These are phyloP conservation scores for Carex littledalei DNA, from an alignment of 176 grass and related monocot genomes.

Conservation along the genomic window DNA sequence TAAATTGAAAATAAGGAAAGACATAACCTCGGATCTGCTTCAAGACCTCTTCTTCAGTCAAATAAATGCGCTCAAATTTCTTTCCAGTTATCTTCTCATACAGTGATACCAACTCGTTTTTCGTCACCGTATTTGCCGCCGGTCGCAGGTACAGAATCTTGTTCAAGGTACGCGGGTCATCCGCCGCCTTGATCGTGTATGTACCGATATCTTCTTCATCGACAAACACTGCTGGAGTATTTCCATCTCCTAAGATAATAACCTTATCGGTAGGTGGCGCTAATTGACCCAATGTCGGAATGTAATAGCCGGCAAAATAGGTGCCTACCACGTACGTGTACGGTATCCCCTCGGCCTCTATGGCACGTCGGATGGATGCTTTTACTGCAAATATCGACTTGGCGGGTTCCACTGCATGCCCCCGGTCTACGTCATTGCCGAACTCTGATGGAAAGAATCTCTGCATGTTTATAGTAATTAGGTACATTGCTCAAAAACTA, in stretches of 20 bases:
- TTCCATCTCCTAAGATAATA: slow-evolving; percentile 41
- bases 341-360: slow-evolving; percentile 43
- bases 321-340: slow-evolving; percentile 26
- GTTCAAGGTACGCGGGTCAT: slow-evolving; percentile 37
- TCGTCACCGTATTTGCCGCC: slow-evolving; percentile 37
- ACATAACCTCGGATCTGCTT: slow-evolving; percentile 36
- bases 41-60: slow-evolving; percentile 37
- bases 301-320: slow-evolving; percentile 38
- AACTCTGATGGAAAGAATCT: slow-evolving; percentile 65
- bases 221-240: slow-evolving; percentile 26
- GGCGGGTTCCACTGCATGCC: slow-evolving; percentile 34
- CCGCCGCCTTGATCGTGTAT: slow-evolving; percentile 43
- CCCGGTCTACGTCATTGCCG: slow-evolving; percentile 39
- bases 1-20: too few relatives aligned
- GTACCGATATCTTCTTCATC: slow-evolving; percentile 43
- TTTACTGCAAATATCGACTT: slow-evolving; percentile 31
- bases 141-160: slow-evolving; percentile 34
- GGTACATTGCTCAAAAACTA: too few relatives aligned
- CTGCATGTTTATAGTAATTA: background rate
- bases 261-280: slow-evolving; percentile 32
- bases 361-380: slow-evolving; percentile 35
- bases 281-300: slow-evolving; percentile 27
- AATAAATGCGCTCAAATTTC: slow-evolving; percentile 27
- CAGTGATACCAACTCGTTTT: slow-evolving; percentile 41
- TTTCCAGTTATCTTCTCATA: slow-evolving; percentile 55